These are phyloP conservation scores for Prunus dulcis DNA, from an alignment of 306 rosid genomes.

Conservation along the genomic window DNA sequence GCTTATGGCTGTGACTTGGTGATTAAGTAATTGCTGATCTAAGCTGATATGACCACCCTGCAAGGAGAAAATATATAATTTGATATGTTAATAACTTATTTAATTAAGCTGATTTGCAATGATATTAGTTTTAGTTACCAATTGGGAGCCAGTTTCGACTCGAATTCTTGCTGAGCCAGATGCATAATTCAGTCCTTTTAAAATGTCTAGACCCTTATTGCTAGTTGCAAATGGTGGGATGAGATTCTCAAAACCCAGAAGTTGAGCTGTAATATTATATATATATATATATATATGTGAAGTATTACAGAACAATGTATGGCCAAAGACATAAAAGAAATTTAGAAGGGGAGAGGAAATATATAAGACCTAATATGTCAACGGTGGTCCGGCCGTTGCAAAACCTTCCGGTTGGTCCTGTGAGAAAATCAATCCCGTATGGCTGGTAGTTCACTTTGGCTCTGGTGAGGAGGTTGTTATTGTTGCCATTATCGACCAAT, in stretches of 20 bases:
- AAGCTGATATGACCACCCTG: constrained; percentile 43
- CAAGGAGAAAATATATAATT: not conserved
- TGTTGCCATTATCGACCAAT: not conserved
- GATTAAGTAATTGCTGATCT: constrained; percentile 36
- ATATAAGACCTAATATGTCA: constrained; percentile 44
- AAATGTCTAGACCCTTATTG: not conserved
- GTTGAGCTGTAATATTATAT: constrained; percentile 38
- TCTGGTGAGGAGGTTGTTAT: not conserved
- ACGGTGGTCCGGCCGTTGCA: constrained; percentile 35
- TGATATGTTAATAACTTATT: not conserved
- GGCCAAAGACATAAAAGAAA: not conserved
- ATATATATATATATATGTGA: not conserved
- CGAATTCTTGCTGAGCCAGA: constrained; percentile 23
- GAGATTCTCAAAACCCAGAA: constrained; percentile 47
- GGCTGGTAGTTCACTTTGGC: constrained; percentile 44
- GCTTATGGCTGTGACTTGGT: constrained; percentile 18
- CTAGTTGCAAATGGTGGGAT: constrained; percentile 52
- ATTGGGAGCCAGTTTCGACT: constrained; percentile 2
- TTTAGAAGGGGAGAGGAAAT: not conserved
- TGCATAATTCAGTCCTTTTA: constrained; percentile 26
- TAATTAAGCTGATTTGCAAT: not conserved
- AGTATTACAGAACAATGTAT: no score
- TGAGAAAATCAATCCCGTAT: constrained; percentile 53
- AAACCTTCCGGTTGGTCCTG: constrained; percentile 48
- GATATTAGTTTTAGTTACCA: not conserved